Base-by-base conservation (phyloP, 1,284 basidiomycete species). In the Ganoderma resinaceum region DNA sequence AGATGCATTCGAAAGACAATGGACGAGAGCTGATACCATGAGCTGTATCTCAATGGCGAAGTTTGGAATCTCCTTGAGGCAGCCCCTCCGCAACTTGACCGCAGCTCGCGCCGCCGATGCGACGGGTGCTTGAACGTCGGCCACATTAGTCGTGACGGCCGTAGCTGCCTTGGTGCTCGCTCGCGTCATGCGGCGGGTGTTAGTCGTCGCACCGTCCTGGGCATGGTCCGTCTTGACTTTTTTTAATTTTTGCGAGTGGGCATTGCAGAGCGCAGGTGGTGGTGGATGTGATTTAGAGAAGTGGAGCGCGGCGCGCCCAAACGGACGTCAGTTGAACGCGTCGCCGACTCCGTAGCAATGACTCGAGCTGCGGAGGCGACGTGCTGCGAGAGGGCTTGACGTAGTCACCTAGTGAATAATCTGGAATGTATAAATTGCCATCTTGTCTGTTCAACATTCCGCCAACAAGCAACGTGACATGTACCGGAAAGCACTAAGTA, bases 41-140 rank as follows among this genome's bases (percentile, higher is more conserved):
- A 66, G 65, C 29, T 66, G 65, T 6, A 66, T 38, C 40, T 66
- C 65, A 7, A 66, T 20, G 9, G 65, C 49, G 11, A 66, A 57
- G 35, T 62, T 53, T 3, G 52, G 65, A 37, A 66, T 26, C 20
- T 66, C 52, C 49, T 61, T 49, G 46, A 66, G 31, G n/a, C 46
- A 42, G 12, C 65, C 60, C 33, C 31, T 66, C 2, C 29, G 57
- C 18, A 58, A 12, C 57, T 58, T 58, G n/a, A 37, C 26, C 26
- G 11, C 26, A 2, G 2, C 6, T 2, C n/a, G 43, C 26, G 26
- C 26, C 52, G 12, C 26, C 26, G 46, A 26, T 9, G 46, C 46
- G 23, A 52, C 46, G 3, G 46, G 46, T 52, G 3, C 23, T 52
- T 52, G 46, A 29, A 5, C 46, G 2, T 11, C 5, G 23, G 46